Percentiles rank a stretch among this genome's conserved stretches.
Conservation (phyloP, 495 filamentous ascomycete species). For the Tuber microsphaerosporum region DNA sequence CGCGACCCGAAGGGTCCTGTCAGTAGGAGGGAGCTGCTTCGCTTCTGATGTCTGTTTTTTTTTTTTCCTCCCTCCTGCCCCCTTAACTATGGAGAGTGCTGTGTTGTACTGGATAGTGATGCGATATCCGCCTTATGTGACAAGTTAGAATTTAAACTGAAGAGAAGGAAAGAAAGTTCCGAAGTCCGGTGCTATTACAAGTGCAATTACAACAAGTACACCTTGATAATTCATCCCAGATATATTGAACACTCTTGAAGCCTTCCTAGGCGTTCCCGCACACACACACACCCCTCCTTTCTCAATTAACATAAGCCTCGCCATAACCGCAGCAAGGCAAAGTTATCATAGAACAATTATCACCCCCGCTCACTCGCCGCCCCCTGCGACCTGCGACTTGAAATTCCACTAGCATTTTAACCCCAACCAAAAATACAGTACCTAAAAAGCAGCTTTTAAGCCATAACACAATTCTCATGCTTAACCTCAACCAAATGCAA, state of each 20-base stretch:
- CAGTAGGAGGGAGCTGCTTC: background rate
- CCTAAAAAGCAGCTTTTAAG: background rate
- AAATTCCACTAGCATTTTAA: background rate
- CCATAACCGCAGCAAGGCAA: background rate
- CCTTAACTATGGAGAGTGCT: background rate
- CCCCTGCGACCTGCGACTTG: background rate
- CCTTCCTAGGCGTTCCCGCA: background rate
- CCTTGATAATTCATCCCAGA: background rate
- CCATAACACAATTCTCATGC: background rate
- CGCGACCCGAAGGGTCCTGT: background rate
- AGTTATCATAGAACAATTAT: background rate
- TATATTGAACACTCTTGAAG: background rate
- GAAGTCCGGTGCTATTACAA: background rate
- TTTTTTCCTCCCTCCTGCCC: background rate
- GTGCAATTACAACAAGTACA: background rate
- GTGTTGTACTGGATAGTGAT: background rate
- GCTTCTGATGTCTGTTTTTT: background rate
- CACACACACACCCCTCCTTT: background rate
- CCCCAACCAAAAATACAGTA: background rate
- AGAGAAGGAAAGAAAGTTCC: background rate
- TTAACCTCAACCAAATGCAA: background rate
- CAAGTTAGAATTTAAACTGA: background rate
- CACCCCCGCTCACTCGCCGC: background rate
- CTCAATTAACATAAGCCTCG: background rate
- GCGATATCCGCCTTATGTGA: background rate